Evolutionary conservation across 2,329 filamentous ascomycete genomes (phyloP), one percentile per base, ranked within the genome.

Genomic region (Pseudocercospora fuligena): DNA sequence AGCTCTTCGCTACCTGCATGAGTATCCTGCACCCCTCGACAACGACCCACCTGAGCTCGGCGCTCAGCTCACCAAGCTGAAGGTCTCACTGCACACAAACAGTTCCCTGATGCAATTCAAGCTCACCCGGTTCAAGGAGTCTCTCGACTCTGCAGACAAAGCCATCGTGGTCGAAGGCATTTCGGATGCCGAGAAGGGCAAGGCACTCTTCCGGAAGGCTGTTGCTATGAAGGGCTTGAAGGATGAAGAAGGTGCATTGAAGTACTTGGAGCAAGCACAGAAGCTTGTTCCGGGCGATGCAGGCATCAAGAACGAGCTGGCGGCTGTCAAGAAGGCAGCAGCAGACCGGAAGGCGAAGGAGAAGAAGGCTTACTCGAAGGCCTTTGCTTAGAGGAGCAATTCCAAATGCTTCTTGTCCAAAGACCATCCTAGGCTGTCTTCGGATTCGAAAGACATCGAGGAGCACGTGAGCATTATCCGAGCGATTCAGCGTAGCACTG

Each of bases 331-430:
- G 87, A 90, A 90, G 82, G 88, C 86, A 74, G 87, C 91, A 27
- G 85, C 88, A 11, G 91, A 90, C 65, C 87, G 90, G 68, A 86
- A 88, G 69, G 91, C 91, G 78, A 97, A 94, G 87, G 92, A 97
- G 84, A 96, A 94, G 87, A 92, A 92, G 73, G 91, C 90, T 5
- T 97, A 94, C 79, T 92, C 91, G 83, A 98, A 97, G 83, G 95
- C 96, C 81, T 98, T 98, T 78, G 79, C 83, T 7, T 58, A 58
- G 56, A 58, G 27, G 16, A 43, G 40, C 40, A 19, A 43, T 43
- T 43, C 40, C 40, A n/a, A 43, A 43, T 43, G 40, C 40, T 11
- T 19, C 40, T 43, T n/a, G 16, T 11, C 36, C 5, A 19, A 19
- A 19, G 5, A 19, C 40, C 16, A 43, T 43, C 40, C 16, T 1